A percentile compares a stretch with the other conserved stretches of the same genome.
Evolutionary conservation across 2,329 filamentous ascomycete genomes (phyloP).

Genomic region (Arthrinium phaeospermum): DNA sequence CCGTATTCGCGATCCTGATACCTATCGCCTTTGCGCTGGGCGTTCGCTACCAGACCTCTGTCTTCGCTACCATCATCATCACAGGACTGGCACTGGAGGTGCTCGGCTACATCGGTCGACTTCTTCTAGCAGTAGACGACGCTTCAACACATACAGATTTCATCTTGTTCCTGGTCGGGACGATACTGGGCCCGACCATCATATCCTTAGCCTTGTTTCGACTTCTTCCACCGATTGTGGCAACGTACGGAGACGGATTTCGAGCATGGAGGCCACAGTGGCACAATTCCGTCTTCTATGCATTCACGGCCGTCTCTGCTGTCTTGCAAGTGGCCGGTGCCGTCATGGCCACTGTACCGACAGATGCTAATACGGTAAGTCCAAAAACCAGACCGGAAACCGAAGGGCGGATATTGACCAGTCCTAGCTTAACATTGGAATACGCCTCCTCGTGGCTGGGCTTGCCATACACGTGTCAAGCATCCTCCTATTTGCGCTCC

Average conservation of each 20-base stretch:
- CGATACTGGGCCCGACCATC: slow-evolving; percentile 52
- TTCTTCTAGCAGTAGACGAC: slow-evolving; percentile 45
- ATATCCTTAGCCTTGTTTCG: slow-evolving; percentile 51
- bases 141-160: slow-evolving; percentile 43
- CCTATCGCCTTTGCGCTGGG: slow-evolving; percentile 46
- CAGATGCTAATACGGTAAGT: slow-evolving; percentile 44
- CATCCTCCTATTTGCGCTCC: slow-evolving; percentile 45
- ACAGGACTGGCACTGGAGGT: slow-evolving; percentile 50
- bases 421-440: slow-evolving; percentile 35
- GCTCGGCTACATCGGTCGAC: slow-evolving; percentile 52
- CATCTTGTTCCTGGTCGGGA: slow-evolving; percentile 52
- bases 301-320: slow-evolving; percentile 30
- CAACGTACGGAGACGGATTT: slow-evolving; percentile 52
- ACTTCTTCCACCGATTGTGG: slow-evolving; percentile 52
- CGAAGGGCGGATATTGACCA: neutral
- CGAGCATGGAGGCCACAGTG: slow-evolving; percentile 42
- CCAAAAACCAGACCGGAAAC: neutral
- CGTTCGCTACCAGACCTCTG: slow-evolving; percentile 44
- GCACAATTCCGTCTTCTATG: slow-evolving; percentile 36
- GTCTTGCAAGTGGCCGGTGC: slow-evolving; percentile 48
- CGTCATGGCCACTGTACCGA: slow-evolving; percentile 45
- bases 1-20: slow-evolving; percentile 46
- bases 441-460: slow-evolving; percentile 49
- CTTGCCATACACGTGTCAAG: slow-evolving; percentile 50
- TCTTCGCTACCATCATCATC: slow-evolving; percentile 48